A percentile compares a stretch with the other conserved stretches of the same genome.
phyloP scores from a whole-genome alignment of 805 yeast genomes.

The Sugiyamaella qingdaonensis region DNA sequence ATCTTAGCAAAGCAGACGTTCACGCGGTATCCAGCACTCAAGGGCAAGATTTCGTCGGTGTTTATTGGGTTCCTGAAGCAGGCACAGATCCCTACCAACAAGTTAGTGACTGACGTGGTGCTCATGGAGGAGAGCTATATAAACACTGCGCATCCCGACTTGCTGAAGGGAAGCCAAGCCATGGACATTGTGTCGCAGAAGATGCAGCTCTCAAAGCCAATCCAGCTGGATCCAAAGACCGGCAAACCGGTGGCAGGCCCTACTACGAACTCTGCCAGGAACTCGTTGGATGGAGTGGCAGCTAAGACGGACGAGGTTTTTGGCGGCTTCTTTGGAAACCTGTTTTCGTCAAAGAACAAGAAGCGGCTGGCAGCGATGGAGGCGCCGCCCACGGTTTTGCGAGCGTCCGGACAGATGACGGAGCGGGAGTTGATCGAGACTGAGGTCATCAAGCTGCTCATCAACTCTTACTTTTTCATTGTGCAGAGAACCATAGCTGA shows the following conservation, averaged over 20 bases:
- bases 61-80: constrained; percentile 79
- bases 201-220: constrained; percentile 67
- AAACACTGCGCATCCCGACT: constrained; percentile 96
- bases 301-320: constrained; percentile 43
- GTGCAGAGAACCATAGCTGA: constrained; percentile 93
- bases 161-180: constrained; percentile 91
- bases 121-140: constrained; percentile 86
- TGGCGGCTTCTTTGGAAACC: constrained; percentile 91
- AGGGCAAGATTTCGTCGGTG: constrained; percentile 76
- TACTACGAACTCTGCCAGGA: constrained; percentile 14
- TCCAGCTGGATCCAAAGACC: constrained; percentile 84
- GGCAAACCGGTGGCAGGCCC: constrained; percentile 64
- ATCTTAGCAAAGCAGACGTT: constrained; percentile 77
- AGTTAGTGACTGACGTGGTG: constrained; percentile 79
- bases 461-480: constrained; percentile 83
- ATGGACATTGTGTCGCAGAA: constrained; percentile 87
- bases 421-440: constrained; percentile 96
- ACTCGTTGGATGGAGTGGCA: constrained; percentile 16
- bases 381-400: constrained; percentile 90
- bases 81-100: constrained; percentile 79
- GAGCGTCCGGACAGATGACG: constrained; percentile 87
- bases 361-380: constrained; percentile 92
- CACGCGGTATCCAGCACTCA: constrained; percentile 86
- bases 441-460: constrained; percentile 88
- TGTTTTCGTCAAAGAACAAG: constrained; percentile 87